phyloP scores from a whole-genome alignment of 805 yeast species.

The Barnettozyma sucrosica region DNA sequence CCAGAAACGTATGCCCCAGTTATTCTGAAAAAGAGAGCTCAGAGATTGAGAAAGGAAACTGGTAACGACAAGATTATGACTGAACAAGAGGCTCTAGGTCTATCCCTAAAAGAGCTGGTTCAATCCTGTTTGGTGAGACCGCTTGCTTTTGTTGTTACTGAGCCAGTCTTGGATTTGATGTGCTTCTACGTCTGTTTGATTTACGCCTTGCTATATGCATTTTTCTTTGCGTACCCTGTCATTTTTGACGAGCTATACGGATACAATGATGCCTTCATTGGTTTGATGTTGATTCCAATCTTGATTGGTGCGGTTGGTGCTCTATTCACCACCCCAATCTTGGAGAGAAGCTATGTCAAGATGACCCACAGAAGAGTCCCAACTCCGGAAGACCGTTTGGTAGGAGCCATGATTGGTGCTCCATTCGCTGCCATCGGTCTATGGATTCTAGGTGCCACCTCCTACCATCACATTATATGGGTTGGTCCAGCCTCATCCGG shows the following conservation, averaged over 20 bases:
- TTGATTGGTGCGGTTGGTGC: slow-evolving; percentile 81
- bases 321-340: slow-evolving; percentile 61
- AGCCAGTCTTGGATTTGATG: slow-evolving; percentile 80
- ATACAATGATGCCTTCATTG: slow-evolving; percentile 70
- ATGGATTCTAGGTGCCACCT: slow-evolving; percentile 77
- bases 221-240: slow-evolving; percentile 93
- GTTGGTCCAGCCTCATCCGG: slow-evolving; percentile 78
- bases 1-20: slow-evolving; percentile 95
- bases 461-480: slow-evolving; percentile 67
- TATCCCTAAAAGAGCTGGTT: slow-evolving; percentile 62
- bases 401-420: slow-evolving; percentile 79
- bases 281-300: slow-evolving; percentile 86
- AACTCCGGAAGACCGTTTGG: slow-evolving; percentile 71
- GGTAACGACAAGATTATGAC: slow-evolving; percentile 85
- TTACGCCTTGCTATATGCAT: slow-evolving; percentile 86
- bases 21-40: slow-evolving; percentile 62
- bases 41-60: slow-evolving; percentile 63
- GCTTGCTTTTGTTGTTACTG: slow-evolving; percentile 65
- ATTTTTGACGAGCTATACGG: slow-evolving; percentile 75
- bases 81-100: slow-evolving; percentile 81
- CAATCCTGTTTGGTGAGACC: slow-evolving; percentile 76
- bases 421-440: slow-evolving; percentile 78
- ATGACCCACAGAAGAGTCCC: slow-evolving; percentile 51
- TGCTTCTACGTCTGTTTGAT: slow-evolving; percentile 84
- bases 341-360: slow-evolving; percentile 57